Percentiles rank a stretch among this genome's conserved stretches.
phyloP scores from a whole-genome alignment of 2,329 filamentous ascomycete genomes.

The Aspergillus texensis region DNA sequence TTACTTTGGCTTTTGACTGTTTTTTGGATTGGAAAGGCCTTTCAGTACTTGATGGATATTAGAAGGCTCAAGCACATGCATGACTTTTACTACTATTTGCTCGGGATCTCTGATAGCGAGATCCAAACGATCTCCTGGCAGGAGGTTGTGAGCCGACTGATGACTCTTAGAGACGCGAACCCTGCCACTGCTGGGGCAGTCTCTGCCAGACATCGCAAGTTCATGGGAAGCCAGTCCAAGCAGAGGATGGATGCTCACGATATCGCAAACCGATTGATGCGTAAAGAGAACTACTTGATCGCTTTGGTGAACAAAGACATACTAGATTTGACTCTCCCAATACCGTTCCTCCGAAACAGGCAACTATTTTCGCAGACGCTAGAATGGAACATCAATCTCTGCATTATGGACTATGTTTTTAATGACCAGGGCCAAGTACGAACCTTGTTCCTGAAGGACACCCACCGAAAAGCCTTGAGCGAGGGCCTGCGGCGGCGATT shows the following conservation, averaged over 20 bases:
- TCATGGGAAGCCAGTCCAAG: constrained; percentile 82
- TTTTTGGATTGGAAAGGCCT: constrained; percentile 79
- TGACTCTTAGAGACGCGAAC: constrained; percentile 81
- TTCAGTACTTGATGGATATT: constrained; percentile 73
- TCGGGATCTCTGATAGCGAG: constrained; percentile 81
- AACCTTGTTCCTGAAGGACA: constrained; percentile 81
- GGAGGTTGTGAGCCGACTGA: constrained; percentile 81
- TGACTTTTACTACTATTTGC: constrained; percentile 80
- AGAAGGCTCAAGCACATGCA: constrained; percentile 75
- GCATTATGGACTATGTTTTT: constrained; percentile 92
- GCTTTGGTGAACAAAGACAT: constrained; percentile 97
- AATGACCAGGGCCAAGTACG: constrained; percentile 85
- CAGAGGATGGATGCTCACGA: constrained; percentile 94
- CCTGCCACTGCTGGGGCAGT: constrained; percentile 73
- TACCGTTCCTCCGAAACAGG: constrained; percentile 78
- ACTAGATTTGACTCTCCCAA: constrained; percentile 78
- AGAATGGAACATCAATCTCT: constrained; percentile 88
- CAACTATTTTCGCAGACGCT: constrained; percentile 87
- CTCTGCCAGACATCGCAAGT: constrained; percentile 61
- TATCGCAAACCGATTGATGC: constrained; percentile 95
- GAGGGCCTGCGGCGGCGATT: constrained; percentile 77
- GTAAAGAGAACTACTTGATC: constrained; percentile 94
- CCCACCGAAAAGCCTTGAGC: constrained; percentile 76
- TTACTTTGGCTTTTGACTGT: constrained; percentile 83
- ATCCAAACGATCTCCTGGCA: constrained; percentile 97